Evolutionary conservation across 108 stramenopile species (phyloP).

Genomic region (Nitzschia sp.): DNA sequence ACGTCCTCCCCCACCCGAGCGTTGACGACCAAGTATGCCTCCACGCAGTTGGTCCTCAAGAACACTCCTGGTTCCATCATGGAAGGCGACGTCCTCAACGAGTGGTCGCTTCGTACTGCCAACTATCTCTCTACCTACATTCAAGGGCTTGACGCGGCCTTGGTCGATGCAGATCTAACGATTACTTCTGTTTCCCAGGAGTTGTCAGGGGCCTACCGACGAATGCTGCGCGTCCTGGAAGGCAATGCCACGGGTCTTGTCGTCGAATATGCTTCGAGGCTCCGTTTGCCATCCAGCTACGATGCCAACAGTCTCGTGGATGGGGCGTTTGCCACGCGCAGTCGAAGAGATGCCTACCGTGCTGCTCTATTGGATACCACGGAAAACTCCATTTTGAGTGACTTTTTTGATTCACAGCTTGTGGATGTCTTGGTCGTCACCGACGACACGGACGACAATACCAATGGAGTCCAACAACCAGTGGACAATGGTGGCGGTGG

Average conservation of each 20-base stretch:
- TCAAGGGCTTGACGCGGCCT: neutral
- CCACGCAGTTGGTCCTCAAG: conserved; percentile 6
- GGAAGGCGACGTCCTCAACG: neutral
- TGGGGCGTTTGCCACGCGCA: conserved; percentile 16
- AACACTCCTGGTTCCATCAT: neutral
- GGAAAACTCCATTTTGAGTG: neutral
- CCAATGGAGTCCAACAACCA: neutral
- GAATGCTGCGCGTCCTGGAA: neutral
- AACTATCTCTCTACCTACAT: conserved; percentile 2
- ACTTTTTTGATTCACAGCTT: conserved; percentile 4
- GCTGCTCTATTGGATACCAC: neutral
- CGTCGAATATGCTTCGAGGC: neutral
- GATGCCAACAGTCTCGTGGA: conserved; percentile 12
- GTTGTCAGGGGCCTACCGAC: neutral
- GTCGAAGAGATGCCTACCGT: conserved; percentile 3
- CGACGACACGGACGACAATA: neutral
- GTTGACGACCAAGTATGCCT: conserved; percentile 15
- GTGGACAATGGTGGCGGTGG: neutral
- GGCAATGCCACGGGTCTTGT: conserved; percentile 1
- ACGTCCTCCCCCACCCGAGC: neutral
- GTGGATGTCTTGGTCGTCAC: neutral
- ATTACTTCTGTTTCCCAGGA: conserved; percentile 3
- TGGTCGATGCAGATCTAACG: neutral
- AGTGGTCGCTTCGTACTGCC: neutral
- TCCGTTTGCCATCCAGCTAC: neutral